A percentile compares a stretch with the other conserved stretches of the same genome.
These are phyloP conservation scores for Parafenestella ontariensis DNA, from an alignment of 2,329 filamentous ascomycete genomes.

Conservation along the genomic window DNA sequence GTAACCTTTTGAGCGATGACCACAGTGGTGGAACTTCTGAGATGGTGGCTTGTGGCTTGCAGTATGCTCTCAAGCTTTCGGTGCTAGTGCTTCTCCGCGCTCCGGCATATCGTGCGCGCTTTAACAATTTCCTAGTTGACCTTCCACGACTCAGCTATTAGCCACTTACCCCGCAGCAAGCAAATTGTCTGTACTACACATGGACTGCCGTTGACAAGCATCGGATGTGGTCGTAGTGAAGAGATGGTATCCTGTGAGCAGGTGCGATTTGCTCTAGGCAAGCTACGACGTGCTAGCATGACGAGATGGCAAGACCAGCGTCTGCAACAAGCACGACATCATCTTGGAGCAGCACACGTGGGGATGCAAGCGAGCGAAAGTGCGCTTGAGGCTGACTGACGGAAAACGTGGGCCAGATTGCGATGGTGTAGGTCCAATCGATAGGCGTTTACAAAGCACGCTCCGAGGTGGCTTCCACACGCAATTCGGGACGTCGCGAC, in stretches of 20 bases:
- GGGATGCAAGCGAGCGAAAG: background rate
- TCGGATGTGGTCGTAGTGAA: background rate
- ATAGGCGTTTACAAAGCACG: background rate
- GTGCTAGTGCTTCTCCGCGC: background rate
- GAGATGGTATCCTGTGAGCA: background rate
- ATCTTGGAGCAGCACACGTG: background rate
- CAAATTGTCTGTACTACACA: background rate
- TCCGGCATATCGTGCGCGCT: background rate
- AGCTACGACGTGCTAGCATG: background rate
- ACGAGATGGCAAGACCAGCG: background rate
- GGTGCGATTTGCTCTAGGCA: background rate
- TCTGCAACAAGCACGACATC: background rate
- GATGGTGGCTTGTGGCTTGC: constrained; percentile 7
- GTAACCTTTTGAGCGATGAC: background rate
- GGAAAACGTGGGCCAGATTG: background rate
- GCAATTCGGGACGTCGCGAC: background rate
- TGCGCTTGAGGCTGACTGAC: background rate
- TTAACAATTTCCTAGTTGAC: background rate
- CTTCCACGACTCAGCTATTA: background rate
- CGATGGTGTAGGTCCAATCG: background rate
- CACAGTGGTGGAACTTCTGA: constrained; percentile 4
- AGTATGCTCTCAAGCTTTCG: background rate
- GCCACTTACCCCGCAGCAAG: background rate
- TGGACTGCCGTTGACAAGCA: background rate
- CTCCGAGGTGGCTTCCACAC: background rate